Evolutionary conservation across 306 rosid genomes (phyloP), one percentile per base, ranked within the genome.

Genomic region (Medicago lupulina): DNA sequence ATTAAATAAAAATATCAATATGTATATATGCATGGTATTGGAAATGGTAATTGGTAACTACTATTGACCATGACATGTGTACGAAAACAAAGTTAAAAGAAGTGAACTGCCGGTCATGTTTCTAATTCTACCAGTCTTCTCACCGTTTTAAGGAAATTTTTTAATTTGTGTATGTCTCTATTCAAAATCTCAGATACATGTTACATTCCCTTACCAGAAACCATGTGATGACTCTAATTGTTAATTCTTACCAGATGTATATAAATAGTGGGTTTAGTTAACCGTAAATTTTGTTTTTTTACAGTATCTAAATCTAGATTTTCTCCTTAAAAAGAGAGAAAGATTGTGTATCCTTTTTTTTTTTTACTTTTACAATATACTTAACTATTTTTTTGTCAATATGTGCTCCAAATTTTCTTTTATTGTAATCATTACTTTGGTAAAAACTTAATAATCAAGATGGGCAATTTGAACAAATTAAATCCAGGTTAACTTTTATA

Each of bases 281-380:
- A 59, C 21, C 65, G 34, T 74, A 6, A 53, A 55, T 18, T 77
- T 72, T 4, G 23, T 21, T 46, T 31, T 62, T 70, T 28, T 34
- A 2, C 72, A 31, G 6, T 1, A 64, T 78, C 85, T 81, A 78
- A 78, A 69, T 81, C 81, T 39, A 80, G 78, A 81, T 50, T 41
- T 44, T 5, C 41, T 15, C 67, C 12, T 69, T 21, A 43, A 64
- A 80, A 59, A 31, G 66, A 71, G 58, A 7, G 34, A 54, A 54
- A 7, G 58, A 66, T 63, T 54, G 0, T 70, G 28, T n/a, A 46
- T 61, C 46, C 11, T 5, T 23, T 13, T 57, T 16, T 10, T 11
- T 4, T 66, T 75, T 17, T 53, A 78, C 10, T 40, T 9, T 21
- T 44, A 6, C 13, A 18, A 14, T 34, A 75, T 25, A 43, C 53